phyloP scores from a whole-genome alignment of 352 stramenopile genomes.

The Blastocystis hominis region DNA sequence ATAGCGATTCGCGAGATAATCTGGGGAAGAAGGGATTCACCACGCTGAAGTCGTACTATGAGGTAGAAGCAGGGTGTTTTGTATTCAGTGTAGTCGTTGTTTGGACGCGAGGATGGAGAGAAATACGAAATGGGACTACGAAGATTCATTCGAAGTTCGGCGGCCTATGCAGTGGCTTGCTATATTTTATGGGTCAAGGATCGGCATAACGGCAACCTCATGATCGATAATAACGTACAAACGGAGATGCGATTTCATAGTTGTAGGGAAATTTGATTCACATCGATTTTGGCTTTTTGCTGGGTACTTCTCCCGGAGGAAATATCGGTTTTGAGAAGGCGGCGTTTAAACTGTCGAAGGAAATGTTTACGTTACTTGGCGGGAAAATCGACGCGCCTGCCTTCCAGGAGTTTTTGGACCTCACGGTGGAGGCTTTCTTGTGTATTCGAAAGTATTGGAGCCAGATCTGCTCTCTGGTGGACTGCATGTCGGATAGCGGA shows the following conservation, averaged over 20 bases:
- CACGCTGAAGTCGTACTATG: slow-evolving; percentile 60
- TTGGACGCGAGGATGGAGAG: slow-evolving; percentile 21
- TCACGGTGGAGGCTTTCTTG: slow-evolving; percentile 58
- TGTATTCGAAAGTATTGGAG: slow-evolving; percentile 50
- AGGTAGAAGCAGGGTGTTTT: neutral
- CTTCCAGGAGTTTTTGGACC: slow-evolving; percentile 59
- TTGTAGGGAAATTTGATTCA: slow-evolving; percentile 77
- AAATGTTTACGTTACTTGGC: slow-evolving; percentile 78
- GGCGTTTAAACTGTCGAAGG: slow-evolving; percentile 85
- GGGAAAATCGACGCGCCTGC: slow-evolving; percentile 13
- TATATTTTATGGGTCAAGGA: slow-evolving; percentile 84
- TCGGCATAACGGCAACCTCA: slow-evolving; percentile 88
- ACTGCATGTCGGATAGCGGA: slow-evolving; percentile 59
- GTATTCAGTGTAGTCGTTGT: slow-evolving; percentile 11
- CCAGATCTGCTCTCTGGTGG: slow-evolving; percentile 48
- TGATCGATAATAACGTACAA: slow-evolving; percentile 70
- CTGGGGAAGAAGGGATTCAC: slow-evolving; percentile 61
- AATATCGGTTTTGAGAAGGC: slow-evolving; percentile 81
- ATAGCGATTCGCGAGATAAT: slow-evolving; percentile 61
- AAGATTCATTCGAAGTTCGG: slow-evolving; percentile 73
- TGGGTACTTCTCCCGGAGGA: slow-evolving; percentile 82
- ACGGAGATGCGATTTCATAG: neutral
- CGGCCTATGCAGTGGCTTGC: slow-evolving; percentile 64
- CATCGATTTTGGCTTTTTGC: slow-evolving; percentile 91
- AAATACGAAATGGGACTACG: slow-evolving; percentile 69